phyloP scores from a whole-genome alignment of 2,329 filamentous ascomycete species.

The Trichoderma atroviride region DNA sequence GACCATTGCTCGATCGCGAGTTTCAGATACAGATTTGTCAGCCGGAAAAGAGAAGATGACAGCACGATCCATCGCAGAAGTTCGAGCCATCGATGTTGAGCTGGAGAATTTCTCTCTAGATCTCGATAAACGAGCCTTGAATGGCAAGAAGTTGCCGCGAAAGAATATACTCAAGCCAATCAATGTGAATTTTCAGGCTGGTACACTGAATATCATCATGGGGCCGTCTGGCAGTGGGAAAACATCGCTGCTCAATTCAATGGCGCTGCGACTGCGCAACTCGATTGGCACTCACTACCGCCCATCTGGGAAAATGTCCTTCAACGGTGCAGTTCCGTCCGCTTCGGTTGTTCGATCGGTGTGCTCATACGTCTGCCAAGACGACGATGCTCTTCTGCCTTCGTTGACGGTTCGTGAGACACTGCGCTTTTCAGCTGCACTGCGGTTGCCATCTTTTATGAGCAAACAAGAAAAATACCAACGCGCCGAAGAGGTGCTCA shows the following conservation, averaged over 20 bases:
- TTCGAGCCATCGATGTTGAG: conserved; percentile 65
- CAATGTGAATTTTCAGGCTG: conserved; percentile 67
- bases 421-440: conserved; percentile 68
- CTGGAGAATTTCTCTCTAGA: conserved; percentile 66
- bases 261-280: conserved; percentile 68
- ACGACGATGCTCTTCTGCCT: conserved; percentile 74
- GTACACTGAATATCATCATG: conserved; percentile 76
- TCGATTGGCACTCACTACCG: conserved; percentile 64
- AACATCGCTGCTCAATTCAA: conserved; percentile 72
- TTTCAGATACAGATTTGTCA: conserved; percentile 62
- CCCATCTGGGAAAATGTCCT: conserved; percentile 63
- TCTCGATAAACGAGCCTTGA: conserved; percentile 62
- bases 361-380: conserved; percentile 77
- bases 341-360: conserved; percentile 70
- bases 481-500: conserved; percentile 69
- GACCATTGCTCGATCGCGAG: conserved; percentile 65
- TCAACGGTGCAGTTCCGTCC: conserved; percentile 70
- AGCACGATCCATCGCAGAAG: conserved; percentile 52
- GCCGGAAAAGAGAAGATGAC: conserved; percentile 72
- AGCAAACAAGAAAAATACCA: conserved; percentile 66
- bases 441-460: conserved; percentile 73
- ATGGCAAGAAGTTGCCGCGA: conserved; percentile 54
- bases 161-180: conserved; percentile 69
- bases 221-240: conserved; percentile 78
- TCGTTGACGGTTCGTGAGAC: conserved; percentile 78